A percentile compares a stretch with the other conserved stretches of the same genome.
These are phyloP conservation scores for Lactarius akahatsu DNA, from an alignment of 768 basidiomycete genomes.

Conservation along the genomic window DNA sequence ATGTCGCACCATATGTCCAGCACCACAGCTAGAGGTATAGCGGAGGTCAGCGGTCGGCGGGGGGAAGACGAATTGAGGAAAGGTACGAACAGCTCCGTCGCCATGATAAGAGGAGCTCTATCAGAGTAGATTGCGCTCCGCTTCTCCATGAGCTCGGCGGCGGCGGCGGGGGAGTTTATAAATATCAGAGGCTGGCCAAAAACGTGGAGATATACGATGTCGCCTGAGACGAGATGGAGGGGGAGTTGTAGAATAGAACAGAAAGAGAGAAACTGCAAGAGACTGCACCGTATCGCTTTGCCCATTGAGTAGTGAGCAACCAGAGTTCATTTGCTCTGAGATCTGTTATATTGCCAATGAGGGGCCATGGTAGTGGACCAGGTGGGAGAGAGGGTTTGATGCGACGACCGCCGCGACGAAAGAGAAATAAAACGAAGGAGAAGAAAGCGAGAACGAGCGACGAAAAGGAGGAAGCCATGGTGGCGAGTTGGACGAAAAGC, in stretches of 20 bases:
- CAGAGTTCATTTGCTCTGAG: constrained; percentile 62
- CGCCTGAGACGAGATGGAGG: constrained; percentile 42
- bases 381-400: constrained; percentile 48
- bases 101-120: constrained; percentile 68
- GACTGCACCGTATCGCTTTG: constrained; percentile 54
- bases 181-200: constrained; percentile 69
- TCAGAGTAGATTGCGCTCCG: constrained; percentile 73
- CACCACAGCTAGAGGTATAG: constrained; percentile 18
- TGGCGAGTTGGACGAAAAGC: background rate
- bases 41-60: constrained; percentile 1
- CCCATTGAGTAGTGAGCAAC: constrained; percentile 62
- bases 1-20: constrained; percentile 26
- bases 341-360: constrained; percentile 64
- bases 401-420: background rate
- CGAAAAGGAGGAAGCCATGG: constrained; percentile 9
- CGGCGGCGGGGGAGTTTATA: constrained; percentile 58
- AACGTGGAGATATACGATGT: constrained; percentile 62
- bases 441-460: constrained; percentile 17
- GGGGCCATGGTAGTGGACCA: constrained; percentile 63
- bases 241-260: constrained; percentile 12
- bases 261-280: background rate
- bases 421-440: constrained; percentile 9
- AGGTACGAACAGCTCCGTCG: constrained; percentile 59
- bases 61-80: background rate
- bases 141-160: constrained; percentile 65